Base-by-base conservation (phyloP, 1,284 basidiomycete genomes). In the Termitomyces sp. region DNA sequence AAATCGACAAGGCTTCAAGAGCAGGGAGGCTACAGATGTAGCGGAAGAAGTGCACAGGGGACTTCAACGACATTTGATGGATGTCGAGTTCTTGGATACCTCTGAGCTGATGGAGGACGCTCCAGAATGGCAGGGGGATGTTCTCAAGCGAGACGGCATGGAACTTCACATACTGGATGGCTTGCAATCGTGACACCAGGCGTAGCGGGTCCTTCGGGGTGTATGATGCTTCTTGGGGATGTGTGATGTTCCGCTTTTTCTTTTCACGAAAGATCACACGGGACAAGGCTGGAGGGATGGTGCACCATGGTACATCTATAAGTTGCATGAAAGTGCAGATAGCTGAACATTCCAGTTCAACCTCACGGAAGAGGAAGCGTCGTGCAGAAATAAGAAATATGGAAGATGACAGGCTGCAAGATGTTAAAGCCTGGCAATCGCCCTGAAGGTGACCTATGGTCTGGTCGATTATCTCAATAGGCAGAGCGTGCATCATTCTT, bases 391-490 rank as follows among this genome's bases (percentile, higher is more conserved):
- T 53, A 15, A 65, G 47, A 46, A 69, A 58, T 8, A 49, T 56
- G 13, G 58, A 52, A 1, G 66, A 63, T 10, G 62, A 62, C 13
- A 69, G 59, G 41, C 66, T 64, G 53, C 68, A 72, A 3, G 61
- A 54, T 15, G 59, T 52, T 41, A 69, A 64, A 12, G 63, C 47
- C 26, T 41, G 50, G 17, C 51, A 58, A 44, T 70, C 66, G 42
- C 62, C 61, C 28, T 58, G 49, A 33, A 70, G 62, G 30, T 65
- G 52, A 46, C 63, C 61, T 13, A 68, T 43, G 45, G 69, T 65
- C 15, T 59, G 54, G 53, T 67, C 63, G 26, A 69, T 54, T 2
- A 61, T 67, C 61, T 70, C 68, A 46, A 62, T 58, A 9, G 68
- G 68, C n/a, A 70, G 52, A 15, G 6, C 24, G 8, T 52, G n/a